Evolutionary conservation across 805 yeast genomes (phyloP).

Genomic region (Lipomyces japonicus): DNA sequence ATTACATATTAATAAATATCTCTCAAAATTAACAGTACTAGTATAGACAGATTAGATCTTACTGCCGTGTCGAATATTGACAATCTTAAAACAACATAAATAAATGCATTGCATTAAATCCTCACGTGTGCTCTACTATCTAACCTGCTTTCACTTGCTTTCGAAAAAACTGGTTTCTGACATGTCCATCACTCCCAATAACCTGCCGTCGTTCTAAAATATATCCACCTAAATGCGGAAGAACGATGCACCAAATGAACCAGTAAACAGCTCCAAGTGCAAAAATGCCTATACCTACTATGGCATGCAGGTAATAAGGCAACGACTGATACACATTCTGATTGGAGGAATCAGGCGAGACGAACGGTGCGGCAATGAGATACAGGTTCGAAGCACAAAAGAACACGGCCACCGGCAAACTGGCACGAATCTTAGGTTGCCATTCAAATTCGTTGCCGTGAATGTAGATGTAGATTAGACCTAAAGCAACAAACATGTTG

Average conservation of each 20-base stretch:
- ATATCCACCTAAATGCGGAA: background rate
- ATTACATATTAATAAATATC: too few species aligned
- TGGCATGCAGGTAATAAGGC: background rate
- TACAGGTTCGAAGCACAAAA: conserved; percentile 41
- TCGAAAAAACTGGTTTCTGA: too few species aligned
- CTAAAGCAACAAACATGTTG: conserved; percentile 61
- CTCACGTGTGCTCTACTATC: too few species aligned
- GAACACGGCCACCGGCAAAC: conserved; percentile 32
- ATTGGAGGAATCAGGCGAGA: background rate
- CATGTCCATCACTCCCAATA: background rate
- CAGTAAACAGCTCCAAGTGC: too few species aligned
- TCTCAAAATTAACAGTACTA: too few species aligned
- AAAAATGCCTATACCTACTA: background rate
- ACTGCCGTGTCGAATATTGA: too few species aligned
- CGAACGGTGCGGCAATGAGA: background rate
- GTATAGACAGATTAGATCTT: too few species aligned
- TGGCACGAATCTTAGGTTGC: conserved; percentile 45
- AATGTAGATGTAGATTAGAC: conserved; percentile 56
- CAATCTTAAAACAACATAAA: too few species aligned
- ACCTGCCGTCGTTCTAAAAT: background rate
- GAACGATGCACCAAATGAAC: too few species aligned
- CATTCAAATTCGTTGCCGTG: conserved; percentile 51
- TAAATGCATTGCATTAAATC: too few species aligned
- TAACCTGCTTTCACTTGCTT: too few species aligned
- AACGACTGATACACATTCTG: background rate